Conservation (phyloP, 2,329 filamentous ascomycete species). For the Aspergillus amoenus region DNA sequence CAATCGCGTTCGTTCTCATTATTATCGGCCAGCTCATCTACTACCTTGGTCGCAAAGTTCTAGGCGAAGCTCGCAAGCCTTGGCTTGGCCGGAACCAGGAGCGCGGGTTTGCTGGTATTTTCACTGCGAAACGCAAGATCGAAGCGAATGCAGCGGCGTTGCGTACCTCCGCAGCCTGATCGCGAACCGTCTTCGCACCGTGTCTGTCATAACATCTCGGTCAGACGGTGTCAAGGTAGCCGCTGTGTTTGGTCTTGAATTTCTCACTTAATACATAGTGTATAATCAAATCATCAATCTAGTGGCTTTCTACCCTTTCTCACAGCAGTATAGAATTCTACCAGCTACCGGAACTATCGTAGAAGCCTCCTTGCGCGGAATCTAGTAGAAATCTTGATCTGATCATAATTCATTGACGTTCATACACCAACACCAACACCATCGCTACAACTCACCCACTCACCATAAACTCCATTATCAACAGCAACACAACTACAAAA, state of each 20-base stretch:
- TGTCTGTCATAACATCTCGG: not conserved
- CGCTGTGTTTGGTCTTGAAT: not conserved
- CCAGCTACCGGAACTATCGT: no score
- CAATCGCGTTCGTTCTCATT: conserved; percentile 91
- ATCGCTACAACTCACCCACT: not conserved
- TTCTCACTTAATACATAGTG: not conserved
- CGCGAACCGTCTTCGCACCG: not conserved
- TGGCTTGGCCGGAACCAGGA: conserved; percentile 78
- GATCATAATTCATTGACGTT: no score
- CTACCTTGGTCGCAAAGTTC: conserved; percentile 75
- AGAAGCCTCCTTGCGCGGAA: no score
- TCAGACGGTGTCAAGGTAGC: not conserved
- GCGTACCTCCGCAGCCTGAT: not conserved
- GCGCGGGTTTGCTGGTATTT: conserved; percentile 72
- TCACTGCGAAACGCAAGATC: conserved; percentile 79
- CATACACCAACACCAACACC: no score
- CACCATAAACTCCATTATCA: not conserved
- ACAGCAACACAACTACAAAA: not conserved
- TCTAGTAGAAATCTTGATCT: no score
- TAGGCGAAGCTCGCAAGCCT: conserved; percentile 66
- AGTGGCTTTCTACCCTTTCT: not conserved
- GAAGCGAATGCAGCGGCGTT: conserved; percentile 23
- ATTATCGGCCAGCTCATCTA: conserved; percentile 83
- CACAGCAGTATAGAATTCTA: not conserved
- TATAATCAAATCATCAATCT: not conserved